Percentiles rank a stretch among this genome's conserved stretches.
Evolutionary conservation across 352 stramenopile genomes (phyloP).

Genomic region (Phytophthora uliginosa): DNA sequence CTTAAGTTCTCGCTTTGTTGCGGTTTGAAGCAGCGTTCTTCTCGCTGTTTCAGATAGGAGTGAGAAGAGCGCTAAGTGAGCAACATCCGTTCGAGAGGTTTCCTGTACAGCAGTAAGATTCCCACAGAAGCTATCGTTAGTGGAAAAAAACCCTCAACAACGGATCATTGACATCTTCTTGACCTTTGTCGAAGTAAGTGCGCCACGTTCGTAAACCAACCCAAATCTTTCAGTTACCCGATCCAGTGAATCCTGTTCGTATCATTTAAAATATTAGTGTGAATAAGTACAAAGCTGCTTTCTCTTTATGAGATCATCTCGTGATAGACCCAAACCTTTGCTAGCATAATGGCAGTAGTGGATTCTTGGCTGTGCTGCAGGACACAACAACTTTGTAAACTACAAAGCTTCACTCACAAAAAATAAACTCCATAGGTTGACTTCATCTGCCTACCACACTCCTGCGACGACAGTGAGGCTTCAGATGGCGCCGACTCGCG

Average conservation of each 20-base stretch:
- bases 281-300: neutral
- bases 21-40: conserved; percentile 40
- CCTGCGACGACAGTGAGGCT: conserved; percentile 30
- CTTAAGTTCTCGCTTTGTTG: conserved; percentile 27
- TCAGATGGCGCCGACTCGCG: conserved; percentile 8
- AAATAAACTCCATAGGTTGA: neutral
- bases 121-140: neutral
- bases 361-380: conserved; percentile 35
- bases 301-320: neutral
- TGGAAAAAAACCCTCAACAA: neutral
- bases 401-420: neutral
- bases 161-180: too few species aligned
- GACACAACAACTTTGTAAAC: neutral
- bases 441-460: conserved; percentile 43
- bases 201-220: conserved; percentile 39
- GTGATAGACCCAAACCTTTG: conserved; percentile 20
- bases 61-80: conserved; percentile 52
- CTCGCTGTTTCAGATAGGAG: conserved; percentile 46
- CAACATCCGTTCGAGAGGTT: conserved; percentile 40
- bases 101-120: conserved; percentile 28
- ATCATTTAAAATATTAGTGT: neutral
- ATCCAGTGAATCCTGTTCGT: conserved; percentile 37
- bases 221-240: conserved; percentile 37
- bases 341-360: conserved; percentile 30
- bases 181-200: conserved; percentile 27